Percentiles rank a stretch among this genome's conserved stretches.
Conservation (phyloP, 2,329 filamentous ascomycete genomes). For the Fusarium sp. region DNA sequence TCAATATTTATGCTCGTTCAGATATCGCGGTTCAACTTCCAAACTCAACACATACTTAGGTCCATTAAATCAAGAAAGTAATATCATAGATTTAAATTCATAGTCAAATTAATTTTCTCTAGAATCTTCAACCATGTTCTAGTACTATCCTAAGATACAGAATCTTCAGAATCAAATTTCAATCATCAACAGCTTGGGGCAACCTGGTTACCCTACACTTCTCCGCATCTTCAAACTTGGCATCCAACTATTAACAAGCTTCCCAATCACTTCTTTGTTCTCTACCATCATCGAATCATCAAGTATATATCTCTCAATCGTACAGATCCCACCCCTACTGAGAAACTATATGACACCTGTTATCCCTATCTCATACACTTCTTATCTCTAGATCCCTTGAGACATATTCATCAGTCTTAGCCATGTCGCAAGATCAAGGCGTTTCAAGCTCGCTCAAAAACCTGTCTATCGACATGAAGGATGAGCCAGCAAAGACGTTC, state of each 20-base stretch:
- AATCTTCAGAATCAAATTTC: too few species aligned
- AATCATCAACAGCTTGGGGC: background rate
- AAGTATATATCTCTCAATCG: background rate
- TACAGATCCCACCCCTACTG: background rate
- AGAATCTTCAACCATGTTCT: too few species aligned
- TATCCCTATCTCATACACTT: background rate
- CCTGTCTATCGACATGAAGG: conserved; percentile 45
- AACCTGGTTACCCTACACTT: conserved; percentile 19
- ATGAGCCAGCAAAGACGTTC: conserved; percentile 21
- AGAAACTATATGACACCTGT: background rate
- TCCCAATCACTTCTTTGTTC: conserved; percentile 1
- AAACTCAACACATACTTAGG: too few species aligned
- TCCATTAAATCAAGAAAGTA: too few species aligned
- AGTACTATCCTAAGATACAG: too few species aligned
- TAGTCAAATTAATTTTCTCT: too few species aligned
- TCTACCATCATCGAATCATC: background rate
- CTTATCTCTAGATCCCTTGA: background rate
- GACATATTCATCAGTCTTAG: background rate
- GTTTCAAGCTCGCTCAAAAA: conserved; percentile 47
- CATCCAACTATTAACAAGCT: conserved; percentile 4
- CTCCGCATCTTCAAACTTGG: conserved; percentile 31
- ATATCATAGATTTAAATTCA: too few species aligned
- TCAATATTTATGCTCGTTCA: too few species aligned
- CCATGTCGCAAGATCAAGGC: conserved; percentile 43
- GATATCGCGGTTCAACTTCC: too few species aligned